These are phyloP conservation scores for Rhizopus arrhizus DNA, from an alignment of 371 early-diverging fungal genomes.

Conservation along the genomic window DNA sequence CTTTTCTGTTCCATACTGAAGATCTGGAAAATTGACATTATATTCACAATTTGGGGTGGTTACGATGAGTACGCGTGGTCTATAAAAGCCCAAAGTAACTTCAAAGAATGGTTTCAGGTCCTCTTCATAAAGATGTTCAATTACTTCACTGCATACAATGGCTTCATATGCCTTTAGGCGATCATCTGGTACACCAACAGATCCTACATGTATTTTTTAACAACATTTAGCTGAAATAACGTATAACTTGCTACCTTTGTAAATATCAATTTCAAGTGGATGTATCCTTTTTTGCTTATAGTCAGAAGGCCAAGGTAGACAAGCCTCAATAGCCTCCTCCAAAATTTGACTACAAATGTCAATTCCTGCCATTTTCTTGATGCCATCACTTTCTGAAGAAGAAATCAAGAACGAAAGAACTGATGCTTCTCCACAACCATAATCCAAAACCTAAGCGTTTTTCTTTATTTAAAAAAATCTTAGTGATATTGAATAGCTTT, in stretches of 20 bases:
- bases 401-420: slow-evolving; percentile 61
- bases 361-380: slow-evolving; percentile 62
- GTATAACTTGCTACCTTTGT: slow-evolving; percentile 45
- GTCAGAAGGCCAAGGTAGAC: slow-evolving; percentile 61
- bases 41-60: slow-evolving; percentile 90
- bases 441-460: slow-evolving; percentile 61
- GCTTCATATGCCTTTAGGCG: slow-evolving; percentile 57
- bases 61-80: slow-evolving; percentile 66
- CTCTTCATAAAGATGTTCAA: slow-evolving; percentile 74
- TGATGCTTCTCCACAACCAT: slow-evolving; percentile 78
- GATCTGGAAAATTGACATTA: slow-evolving; percentile 78
- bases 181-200: slow-evolving; percentile 49
- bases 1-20: slow-evolving; percentile 73
- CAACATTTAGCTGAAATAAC: background rate
- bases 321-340: slow-evolving; percentile 44
- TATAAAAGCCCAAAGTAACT: slow-evolving; percentile 66
- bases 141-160: slow-evolving; percentile 71
- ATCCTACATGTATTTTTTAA: slow-evolving; percentile 35
- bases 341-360: slow-evolving; percentile 55
- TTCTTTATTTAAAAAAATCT: background rate
- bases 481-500: background rate
- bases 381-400: slow-evolving; percentile 39
- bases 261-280: slow-evolving; percentile 56
- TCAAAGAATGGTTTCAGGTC: slow-evolving; percentile 59
- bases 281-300: slow-evolving; percentile 44